Evolutionary conservation across 352 stramenopile species (phyloP), one percentile per base, ranked within the genome.

Genomic region (Globisporangium splendens): DNA sequence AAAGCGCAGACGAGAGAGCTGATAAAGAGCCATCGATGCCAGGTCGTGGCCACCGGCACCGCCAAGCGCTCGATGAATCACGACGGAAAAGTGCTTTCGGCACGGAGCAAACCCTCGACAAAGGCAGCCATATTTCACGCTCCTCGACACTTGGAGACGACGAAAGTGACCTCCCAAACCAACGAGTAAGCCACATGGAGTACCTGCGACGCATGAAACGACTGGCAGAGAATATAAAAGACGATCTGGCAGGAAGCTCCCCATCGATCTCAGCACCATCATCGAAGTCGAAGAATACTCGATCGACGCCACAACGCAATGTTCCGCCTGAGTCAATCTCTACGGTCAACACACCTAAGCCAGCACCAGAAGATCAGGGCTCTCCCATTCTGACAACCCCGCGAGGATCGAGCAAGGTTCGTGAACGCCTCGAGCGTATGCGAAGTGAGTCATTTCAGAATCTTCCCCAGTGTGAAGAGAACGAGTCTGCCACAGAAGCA

Each of bases 191-290:
- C 50, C 80, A 91, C 60, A 73, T 91, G 76, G 78, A 84, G 49
- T 91, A 89, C 53, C 53, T 91, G 51, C 70, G 77, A 20, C 65
- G 73, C 33, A 88, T 91, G 81, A 87, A 80, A 49, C 72, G 76
- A 41, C 60, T 90, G 2, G 75, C 76, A 13, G 76, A 90, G 44
- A 88, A 56, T 31, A 90, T 90, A 33, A 79, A 81, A 14, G 68
- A 85, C 20, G 80, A 88, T 49, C 50, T 90, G 3, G 61, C 61
- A 44, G 70, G 65, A 20, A 21, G 31, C 8, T 7, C n/a, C 0
- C 2, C 51, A 8, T 31, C 31, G 3, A 20, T 12, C 11, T 24
- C 24, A 39, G 50, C 22, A n/a, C 14, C 22, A 14, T 17, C 60
- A 3, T 17, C 47, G 14, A 35, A 55, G 24, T 21, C 24, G 24